Percentiles rank a stretch among this genome's conserved stretches.
phyloP scores from a whole-genome alignment of 805 yeast species.

The Metschnikowia colocasiae region DNA sequence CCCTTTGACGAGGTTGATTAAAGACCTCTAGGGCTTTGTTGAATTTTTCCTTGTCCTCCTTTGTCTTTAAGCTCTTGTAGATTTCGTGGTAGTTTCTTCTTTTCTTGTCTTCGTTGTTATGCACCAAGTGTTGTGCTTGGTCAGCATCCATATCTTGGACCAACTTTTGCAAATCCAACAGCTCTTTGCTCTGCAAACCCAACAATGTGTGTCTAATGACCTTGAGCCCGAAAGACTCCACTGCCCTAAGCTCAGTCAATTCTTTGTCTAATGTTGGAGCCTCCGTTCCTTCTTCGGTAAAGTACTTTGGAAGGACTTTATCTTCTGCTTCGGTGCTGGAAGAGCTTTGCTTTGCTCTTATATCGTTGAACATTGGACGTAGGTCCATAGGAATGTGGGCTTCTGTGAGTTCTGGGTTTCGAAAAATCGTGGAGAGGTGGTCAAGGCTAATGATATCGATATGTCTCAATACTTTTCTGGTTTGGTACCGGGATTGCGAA shows the following conservation, averaged over 20 bases:
- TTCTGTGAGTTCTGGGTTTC: conserved; percentile 21
- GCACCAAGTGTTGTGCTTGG: conserved; percentile 24
- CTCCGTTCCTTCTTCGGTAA: conserved; percentile 25
- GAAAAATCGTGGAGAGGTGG: conserved; percentile 37
- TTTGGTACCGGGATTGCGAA: conserved; percentile 12
- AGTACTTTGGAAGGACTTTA: conserved; percentile 24
- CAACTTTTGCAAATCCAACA: conserved; percentile 24
- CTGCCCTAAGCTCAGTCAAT: conserved; percentile 55
- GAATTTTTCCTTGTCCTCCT: conserved; percentile 47
- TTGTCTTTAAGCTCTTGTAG: conserved; percentile 47
- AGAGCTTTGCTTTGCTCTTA: conserved; percentile 6
- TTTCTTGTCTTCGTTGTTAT: conserved; percentile 29
- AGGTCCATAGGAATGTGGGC: conserved; percentile 36
- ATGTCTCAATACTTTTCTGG: conserved; percentile 38
- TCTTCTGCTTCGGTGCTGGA: conserved; percentile 6
- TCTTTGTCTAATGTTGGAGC: conserved; percentile 51
- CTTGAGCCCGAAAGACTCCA: conserved; percentile 72
- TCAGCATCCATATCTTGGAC: conserved; percentile 29
- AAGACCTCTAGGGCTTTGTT: conserved; percentile 63
- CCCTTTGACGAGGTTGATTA: conserved; percentile 72
- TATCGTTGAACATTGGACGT: conserved; percentile 27
- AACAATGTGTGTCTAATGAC: conserved; percentile 72
- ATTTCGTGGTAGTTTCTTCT: conserved; percentile 66
- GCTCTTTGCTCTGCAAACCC: conserved; percentile 28
- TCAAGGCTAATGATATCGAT: conserved; percentile 53